Percentiles rank a stretch among this genome's conserved stretches.
These are phyloP conservation scores for Apiospora koreana DNA, from an alignment of 2,329 filamentous ascomycete species.

Conservation along the genomic window DNA sequence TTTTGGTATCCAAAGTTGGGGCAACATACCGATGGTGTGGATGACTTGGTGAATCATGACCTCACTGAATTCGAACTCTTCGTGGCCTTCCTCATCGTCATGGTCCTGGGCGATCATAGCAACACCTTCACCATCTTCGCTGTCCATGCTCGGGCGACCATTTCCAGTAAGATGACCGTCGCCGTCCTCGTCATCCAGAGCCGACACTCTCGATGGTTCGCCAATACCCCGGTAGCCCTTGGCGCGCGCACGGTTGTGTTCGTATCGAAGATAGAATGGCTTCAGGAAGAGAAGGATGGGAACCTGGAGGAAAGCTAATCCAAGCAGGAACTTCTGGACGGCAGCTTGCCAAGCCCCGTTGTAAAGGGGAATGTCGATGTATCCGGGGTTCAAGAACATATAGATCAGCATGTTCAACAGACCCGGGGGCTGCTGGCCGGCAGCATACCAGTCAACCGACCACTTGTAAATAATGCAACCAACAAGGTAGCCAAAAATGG, in stretches of 20 bases:
- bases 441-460: constrained; percentile 80
- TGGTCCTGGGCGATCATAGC: constrained; percentile 44
- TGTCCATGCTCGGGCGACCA: constrained; percentile 67
- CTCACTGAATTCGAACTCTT: constrained; percentile 96
- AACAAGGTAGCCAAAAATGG: constrained; percentile 95
- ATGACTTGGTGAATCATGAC: constrained; percentile 99
- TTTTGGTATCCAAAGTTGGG: neutral
- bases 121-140: constrained; percentile 65
- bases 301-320: constrained; percentile 83
- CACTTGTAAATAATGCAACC: constrained; percentile 97
- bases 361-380: constrained; percentile 73
- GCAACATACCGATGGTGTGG: constrained; percentile 85
- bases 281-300: constrained; percentile 92
- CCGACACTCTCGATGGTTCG: constrained; percentile 84
- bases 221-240: constrained; percentile 92
- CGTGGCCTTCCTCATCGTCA: constrained; percentile 76
- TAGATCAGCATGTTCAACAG: constrained; percentile 99
- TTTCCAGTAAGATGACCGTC: constrained; percentile 57
- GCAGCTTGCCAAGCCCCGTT: constrained; percentile 61
- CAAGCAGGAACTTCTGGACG: constrained; percentile 76
- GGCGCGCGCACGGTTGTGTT: constrained; percentile 86
- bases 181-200: constrained; percentile 85
- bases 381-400: constrained; percentile 94
- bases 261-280: constrained; percentile 90
- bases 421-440: constrained; percentile 72